phyloP scores from a whole-genome alignment of 73 alveolate species.

The Halteria grandinella region DNA sequence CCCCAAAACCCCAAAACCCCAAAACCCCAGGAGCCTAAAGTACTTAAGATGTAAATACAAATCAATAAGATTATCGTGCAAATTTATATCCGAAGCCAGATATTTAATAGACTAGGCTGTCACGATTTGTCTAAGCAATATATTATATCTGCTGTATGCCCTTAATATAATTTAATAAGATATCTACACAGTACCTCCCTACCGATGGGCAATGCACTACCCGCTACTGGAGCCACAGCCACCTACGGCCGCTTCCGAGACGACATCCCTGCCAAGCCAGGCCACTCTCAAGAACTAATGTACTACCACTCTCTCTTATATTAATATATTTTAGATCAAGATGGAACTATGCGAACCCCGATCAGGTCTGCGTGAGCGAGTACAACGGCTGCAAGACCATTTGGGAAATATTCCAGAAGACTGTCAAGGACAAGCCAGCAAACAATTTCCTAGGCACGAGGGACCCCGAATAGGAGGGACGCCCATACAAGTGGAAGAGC shows the following conservation, averaged over 20 bases:
- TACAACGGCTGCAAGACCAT: conserved; percentile 20
- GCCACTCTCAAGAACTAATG: conserved; percentile 39
- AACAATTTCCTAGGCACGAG: conserved; percentile 28
- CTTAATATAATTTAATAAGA: background rate
- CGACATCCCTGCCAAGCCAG: conserved; percentile 19
- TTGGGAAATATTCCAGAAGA: conserved; percentile 1
- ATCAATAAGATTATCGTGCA: too few species aligned
- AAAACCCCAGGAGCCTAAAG: too few species aligned
- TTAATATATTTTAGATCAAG: background rate
- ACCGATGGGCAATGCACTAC: too few species aligned
- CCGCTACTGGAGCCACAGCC: too few species aligned
- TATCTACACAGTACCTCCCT: conserved; percentile 14
- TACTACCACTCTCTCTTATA: background rate
- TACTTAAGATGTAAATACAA: too few species aligned
- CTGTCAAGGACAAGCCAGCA: conserved; percentile 12
- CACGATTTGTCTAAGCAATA: too few species aligned
- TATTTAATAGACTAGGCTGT: too few species aligned
- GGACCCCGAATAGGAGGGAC: background rate
- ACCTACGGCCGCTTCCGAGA: too few species aligned
- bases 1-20: too few species aligned
- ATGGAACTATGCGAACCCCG: conserved; percentile 24
- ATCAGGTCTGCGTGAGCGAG: background rate
- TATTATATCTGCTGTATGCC: too few species aligned
- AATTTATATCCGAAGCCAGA: too few species aligned
- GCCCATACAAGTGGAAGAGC: conserved; percentile 74